Percentiles rank a stretch among this genome's conserved stretches.
phyloP scores from a whole-genome alignment of 2,329 filamentous ascomycete genomes.

The Samsoniella hepiali region DNA sequence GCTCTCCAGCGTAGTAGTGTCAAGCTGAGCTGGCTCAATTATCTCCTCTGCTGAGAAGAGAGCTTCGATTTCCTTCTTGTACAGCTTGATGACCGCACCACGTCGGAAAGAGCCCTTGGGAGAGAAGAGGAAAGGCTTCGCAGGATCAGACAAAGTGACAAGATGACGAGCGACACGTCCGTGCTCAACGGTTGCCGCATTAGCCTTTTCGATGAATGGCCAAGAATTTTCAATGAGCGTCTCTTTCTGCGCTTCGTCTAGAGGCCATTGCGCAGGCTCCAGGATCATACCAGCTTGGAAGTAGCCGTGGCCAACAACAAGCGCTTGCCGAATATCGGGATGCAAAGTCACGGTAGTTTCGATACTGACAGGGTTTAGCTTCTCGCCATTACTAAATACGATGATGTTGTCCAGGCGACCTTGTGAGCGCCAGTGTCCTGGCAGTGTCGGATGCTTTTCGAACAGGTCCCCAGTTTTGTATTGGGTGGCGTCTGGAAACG shows the following conservation, averaged over 20 bases:
- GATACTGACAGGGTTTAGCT: conserved; percentile 45
- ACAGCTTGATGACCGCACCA: conserved; percentile 37
- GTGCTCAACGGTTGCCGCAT: conserved; percentile 43
- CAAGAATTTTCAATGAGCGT: conserved; percentile 42
- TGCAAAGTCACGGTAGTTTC: conserved; percentile 40
- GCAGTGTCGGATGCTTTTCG: conserved; percentile 39
- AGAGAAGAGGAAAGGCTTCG: conserved; percentile 43
- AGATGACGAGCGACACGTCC: conserved; percentile 42
- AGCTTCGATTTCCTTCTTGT: conserved; percentile 41
- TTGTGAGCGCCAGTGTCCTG: conserved; percentile 30
- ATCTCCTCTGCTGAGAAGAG: conserved; percentile 35
- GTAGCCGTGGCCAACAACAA: conserved; percentile 44
- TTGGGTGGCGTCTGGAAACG: conserved; percentile 34
- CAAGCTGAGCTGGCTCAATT: conserved; percentile 19
- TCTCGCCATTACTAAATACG: conserved; percentile 50
- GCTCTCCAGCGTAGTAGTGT: conserved; percentile 24
- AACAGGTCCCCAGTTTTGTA: conserved; percentile 38
- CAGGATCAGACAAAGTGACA: conserved; percentile 36
- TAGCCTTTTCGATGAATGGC: conserved; percentile 41
- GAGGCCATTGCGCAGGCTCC: conserved; percentile 38
- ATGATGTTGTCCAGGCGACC: conserved; percentile 42
- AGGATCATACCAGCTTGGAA: conserved; percentile 48
- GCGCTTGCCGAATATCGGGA: conserved; percentile 37
- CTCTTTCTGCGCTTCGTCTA: conserved; percentile 23
- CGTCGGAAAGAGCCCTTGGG: conserved; percentile 47